Conservation (phyloP, 192 early-diverging fungal species). For the Gonapodya prolifera region DNA sequence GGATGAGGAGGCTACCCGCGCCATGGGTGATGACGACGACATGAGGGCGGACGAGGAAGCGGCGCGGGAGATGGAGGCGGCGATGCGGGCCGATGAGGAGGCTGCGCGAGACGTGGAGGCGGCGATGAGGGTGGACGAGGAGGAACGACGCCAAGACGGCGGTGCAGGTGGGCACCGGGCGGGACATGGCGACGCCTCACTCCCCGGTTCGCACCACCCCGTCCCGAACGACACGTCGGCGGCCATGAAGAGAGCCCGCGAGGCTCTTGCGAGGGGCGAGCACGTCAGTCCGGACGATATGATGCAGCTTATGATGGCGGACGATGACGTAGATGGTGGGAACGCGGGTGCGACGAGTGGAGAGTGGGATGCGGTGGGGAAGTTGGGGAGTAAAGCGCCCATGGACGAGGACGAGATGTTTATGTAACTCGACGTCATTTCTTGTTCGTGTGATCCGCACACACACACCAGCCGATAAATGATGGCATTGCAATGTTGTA, state of each 20-base stretch:
- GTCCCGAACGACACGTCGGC: too few relatives aligned
- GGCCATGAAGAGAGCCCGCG: neutral
- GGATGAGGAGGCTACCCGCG: constrained; percentile 4
- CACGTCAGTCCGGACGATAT: neutral
- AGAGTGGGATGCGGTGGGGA: neutral
- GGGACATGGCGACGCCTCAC: neutral
- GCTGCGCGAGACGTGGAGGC: neutral
- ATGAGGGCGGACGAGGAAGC: neutral
- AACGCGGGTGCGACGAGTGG: too few relatives aligned
- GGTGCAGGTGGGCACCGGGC: neutral
- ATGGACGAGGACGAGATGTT: neutral
- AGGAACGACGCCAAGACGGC: neutral
- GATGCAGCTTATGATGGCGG: neutral
- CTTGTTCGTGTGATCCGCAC: too few relatives aligned
- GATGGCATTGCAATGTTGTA: too few relatives aligned
- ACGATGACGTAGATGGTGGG: neutral
- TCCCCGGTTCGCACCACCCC: neutral
- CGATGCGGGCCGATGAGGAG: constrained; percentile 1
- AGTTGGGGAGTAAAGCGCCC: too few relatives aligned
- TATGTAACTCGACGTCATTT: neutral
- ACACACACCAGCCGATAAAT: too few relatives aligned
- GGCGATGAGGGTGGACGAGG: neutral
- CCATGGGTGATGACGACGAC: too few relatives aligned
- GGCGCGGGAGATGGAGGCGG: neutral
- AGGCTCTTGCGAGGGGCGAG: neutral